phyloP scores from a whole-genome alignment of 2,329 filamentous ascomycete genomes.

The Colletotrichum zoysiae region DNA sequence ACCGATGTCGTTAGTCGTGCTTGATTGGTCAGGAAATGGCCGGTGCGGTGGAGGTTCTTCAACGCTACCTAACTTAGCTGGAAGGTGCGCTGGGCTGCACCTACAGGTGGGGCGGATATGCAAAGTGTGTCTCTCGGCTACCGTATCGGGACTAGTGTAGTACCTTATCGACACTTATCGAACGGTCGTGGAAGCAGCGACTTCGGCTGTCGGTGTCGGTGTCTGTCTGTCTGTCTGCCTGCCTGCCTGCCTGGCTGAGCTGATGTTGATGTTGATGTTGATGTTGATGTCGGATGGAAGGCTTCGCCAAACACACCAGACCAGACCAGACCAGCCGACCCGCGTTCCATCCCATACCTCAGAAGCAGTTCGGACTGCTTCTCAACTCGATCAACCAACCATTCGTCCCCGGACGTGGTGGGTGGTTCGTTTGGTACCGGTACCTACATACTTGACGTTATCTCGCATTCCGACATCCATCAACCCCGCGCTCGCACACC shows the following conservation, averaged over 20 bases:
- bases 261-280: neutral
- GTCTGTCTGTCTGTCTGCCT: too few species aligned
- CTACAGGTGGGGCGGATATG: neutral
- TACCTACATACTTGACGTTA: neutral
- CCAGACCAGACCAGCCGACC: too few species aligned
- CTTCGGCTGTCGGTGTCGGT: neutral
- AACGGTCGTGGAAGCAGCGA: neutral
- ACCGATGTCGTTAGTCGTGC: constrained; percentile 3
- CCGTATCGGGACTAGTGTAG: constrained; percentile 47
- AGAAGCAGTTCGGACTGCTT: neutral
- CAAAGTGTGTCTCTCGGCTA: constrained; percentile 49
- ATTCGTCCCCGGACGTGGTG: neutral
- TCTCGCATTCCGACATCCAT: neutral
- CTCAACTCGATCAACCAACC: too few species aligned
- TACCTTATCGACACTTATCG: neutral
- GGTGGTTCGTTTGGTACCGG: neutral
- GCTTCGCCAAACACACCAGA: neutral
- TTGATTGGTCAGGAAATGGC: neutral
- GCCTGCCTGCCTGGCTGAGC: too few species aligned
- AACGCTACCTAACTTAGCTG: too few species aligned
- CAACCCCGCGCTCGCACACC: neutral
- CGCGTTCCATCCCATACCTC: neutral
- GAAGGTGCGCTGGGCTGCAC: neutral
- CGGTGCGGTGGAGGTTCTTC: neutral
- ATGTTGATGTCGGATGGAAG: neutral